Percentiles rank a stretch among this genome's conserved stretches.
Evolutionary conservation across 164 flowering plant genomes (phyloP).

Genomic region (Paratinospora sagittata): DNA sequence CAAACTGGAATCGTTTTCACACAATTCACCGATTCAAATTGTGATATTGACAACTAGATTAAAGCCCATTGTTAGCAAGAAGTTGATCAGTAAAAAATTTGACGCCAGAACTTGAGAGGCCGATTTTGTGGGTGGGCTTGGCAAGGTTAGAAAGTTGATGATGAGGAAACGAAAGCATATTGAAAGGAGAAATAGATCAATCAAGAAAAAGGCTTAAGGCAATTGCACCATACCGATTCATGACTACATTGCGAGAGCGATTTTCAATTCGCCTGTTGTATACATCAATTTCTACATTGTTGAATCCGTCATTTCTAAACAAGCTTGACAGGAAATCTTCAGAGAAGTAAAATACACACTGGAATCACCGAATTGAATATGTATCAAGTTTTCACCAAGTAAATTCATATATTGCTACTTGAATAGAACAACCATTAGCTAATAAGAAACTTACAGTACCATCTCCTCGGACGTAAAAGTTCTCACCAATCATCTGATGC

Average conservation of each 20-base stretch:
- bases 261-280: conserved; percentile 40
- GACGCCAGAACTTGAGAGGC: too few relatives aligned
- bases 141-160: not conserved
- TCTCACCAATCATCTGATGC: conserved; percentile 38
- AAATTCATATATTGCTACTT: not conserved
- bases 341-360: conserved; percentile 46
- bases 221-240: conserved; percentile 50
- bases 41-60: too few relatives aligned
- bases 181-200: not conserved
- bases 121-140: too few relatives aligned
- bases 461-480: conserved; percentile 44
- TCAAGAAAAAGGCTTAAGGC: too few relatives aligned
- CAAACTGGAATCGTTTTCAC: too few relatives aligned
- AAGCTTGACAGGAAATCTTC: conserved; percentile 34
- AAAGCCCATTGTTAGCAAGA: too few relatives aligned
- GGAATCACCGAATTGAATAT: conserved; percentile 8
- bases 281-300: conserved; percentile 21
- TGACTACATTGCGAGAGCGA: conserved; percentile 32
- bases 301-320: conserved; percentile 33
- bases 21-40: too few relatives aligned
- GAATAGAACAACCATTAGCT: not conserved
- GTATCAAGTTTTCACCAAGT: conserved; percentile 1
- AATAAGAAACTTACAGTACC: conserved; percentile 42
- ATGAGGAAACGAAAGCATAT: not conserved
- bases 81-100: too few relatives aligned